Base-by-base conservation (phyloP, 2,329 filamentous ascomycete species). In the Cladophialophora psammophila region DNA sequence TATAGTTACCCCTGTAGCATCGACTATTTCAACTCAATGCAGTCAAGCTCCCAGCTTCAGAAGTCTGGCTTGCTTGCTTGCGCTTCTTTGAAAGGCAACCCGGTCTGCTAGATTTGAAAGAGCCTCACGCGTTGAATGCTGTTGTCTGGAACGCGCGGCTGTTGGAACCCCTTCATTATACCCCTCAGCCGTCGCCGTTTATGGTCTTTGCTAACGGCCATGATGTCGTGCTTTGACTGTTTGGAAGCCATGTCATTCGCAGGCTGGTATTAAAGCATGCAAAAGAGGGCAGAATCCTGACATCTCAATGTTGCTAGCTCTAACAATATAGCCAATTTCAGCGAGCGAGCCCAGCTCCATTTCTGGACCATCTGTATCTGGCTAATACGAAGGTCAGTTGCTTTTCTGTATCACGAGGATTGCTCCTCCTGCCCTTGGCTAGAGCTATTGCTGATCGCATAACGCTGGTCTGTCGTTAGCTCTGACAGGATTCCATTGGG, bases 351-450 rank as follows among this genome's bases (percentile, higher is more conserved):
- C 78, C 78, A 50, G 78, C 80, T 7, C 78, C 78, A 53, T 79
- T 71, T 62, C 76, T 77, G 54, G 80, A 85, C 84, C 84, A 86
- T 53, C 84, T 79, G 70, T 86, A 86, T 53, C 86, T 74, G 5
- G 83, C 84, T n/a, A 86, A 74, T 9, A 82, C 76, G 65, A 84
- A 83, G 63, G 83, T 77, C 12, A 84, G 77, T 71, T 79, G 78
- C 65, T 77, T 83, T 76, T 78, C 76, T 55, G 80, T 79, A 71
- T 83, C 81, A 56, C 81, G 80, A 72, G 77, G 78, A 26, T 80
- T 77, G 13, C 77, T 77, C 50, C 76, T 76, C 13, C 78, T 78
- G 9, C 80, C 79, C n/a, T 80, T 79, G 1, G 82, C 82, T 66
- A 80, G 80, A 57, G 83, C 82, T n/a, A 84, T 73, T 12, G 82